Base-by-base conservation (phyloP, 192 early-diverging fungal genomes). In the Glomus cerebriforme region DNA sequence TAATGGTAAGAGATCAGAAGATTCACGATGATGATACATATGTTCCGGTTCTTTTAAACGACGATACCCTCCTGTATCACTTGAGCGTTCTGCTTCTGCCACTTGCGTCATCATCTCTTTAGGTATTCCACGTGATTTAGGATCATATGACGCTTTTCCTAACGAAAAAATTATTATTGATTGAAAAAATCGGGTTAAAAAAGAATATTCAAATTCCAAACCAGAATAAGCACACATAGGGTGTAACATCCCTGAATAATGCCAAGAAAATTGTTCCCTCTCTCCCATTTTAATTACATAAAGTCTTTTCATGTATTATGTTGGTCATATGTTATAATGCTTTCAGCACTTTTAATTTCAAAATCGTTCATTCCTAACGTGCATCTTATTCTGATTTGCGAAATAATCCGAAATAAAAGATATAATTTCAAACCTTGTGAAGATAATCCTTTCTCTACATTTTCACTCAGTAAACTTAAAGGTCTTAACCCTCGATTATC, bases 1-100 rank as follows among this genome's bases (percentile, higher is more conserved):
- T 39, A 78, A 69, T 26, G 77, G 77, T 58, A 78, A 78, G 22
- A 78, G 65, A 37, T 78, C 77, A 4, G 60, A 32, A 34, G 77
- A 78, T 37, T 66, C 77, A 35, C 66, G 64, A 6, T 75, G 73
- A 75, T 58, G 73, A 75, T 34, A 75, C 3, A 60, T 26, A 58
- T 58, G 27, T 26, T 77, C 35, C 9, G 37, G 19, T n/a, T 77
- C 75, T 65, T 27, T 77, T 37, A 31, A 75, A 24, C 74, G 27
- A 37, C 54, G 58, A 32, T 47, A 32, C 6, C 66, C 66, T 24
- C 37, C 17, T 26, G n/a, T 12, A 72, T 72, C 70, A 72, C n/a
- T 29, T 72, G 27, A 15, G 10, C n/a, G 66, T 35, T 68, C 22
- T 22, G 39, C 39, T 43, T 0, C 34, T 35, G 37, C 26, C 47